Base-by-base conservation (phyloP, 305 asterid genomes). In the Salvia sclarea region DNA sequence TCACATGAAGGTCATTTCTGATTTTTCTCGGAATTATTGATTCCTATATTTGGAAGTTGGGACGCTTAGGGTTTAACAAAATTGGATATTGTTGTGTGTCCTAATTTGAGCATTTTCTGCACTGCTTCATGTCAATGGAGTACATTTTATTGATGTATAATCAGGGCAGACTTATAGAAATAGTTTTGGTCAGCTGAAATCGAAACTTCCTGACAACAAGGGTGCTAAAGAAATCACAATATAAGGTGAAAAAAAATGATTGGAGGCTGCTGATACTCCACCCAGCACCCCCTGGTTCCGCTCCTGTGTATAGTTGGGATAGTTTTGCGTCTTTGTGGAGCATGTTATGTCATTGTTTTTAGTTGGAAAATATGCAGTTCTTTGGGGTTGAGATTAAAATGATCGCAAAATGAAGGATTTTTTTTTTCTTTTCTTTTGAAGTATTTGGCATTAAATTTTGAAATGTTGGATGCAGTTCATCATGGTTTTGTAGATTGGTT, bases 1-100 rank as follows among this genome's bases (percentile, higher is more conserved):
- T 61, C 97, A 89, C 74, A 74, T 91, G 68, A 83, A 89, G 95
- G 99, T 94, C 14, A 53, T 24, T 53, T 11, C 2, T 24, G 5
- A 21, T 10, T 21, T 2, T 50, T 50, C 13, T 50, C 52, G 18
- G 2, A 12, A 43, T 43, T 43, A 2, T 43, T 43, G 21, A 71
- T 28, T 28, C 53, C 35, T 57, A 12, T 35, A 59, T 57, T n/a
- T 53, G 50, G 62, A 24, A 33, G 54, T 61, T 44, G 24, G 13
- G 65, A 11, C 2, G 13, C 31, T 66, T 52, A 31, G 56, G 48
- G 4, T 43, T 57, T 30, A 2, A n/a, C 9, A n/a, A 59, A 4
- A 45, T 58, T 17, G 13, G 40, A 28, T 57, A 22, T 53, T 72
- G 40, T 50, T 16, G n/a, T n/a, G n/a, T n/a, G n/a, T 28, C 62